phyloP scores from a whole-genome alignment of 2,329 filamentous ascomycete genomes.

The Colletotrichum sp. region DNA sequence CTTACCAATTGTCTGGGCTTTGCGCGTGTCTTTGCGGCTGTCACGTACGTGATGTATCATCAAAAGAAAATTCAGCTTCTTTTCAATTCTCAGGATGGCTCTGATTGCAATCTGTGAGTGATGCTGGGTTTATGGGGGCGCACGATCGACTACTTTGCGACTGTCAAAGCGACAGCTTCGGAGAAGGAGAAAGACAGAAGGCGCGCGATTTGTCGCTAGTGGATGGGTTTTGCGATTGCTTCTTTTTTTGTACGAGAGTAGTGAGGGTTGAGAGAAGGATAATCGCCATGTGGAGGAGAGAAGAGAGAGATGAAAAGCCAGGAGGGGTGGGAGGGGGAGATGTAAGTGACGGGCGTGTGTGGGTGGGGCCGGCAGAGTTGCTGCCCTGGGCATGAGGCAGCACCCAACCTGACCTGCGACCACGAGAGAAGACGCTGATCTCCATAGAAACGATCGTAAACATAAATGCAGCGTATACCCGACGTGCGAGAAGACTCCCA shows the following conservation, averaged over 20 bases:
- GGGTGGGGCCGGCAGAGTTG: neutral
- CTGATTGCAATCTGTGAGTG: neutral
- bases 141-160: accelerated
- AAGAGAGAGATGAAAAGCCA: neutral
- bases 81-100: accelerated
- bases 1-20: neutral
- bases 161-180: neutral
- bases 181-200: neutral
- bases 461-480: accelerated
- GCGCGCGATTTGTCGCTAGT: neutral
- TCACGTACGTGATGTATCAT: neutral
- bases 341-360: neutral
- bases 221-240: neutral
- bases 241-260: neutral
- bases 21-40: neutral
- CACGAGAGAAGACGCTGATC: neutral
- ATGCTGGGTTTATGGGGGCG: neutral
- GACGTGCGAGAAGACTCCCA: accelerated
- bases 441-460: neutral
- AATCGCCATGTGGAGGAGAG: neutral
- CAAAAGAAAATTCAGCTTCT: neutral
- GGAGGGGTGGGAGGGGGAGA: neutral
- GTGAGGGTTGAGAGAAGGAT: neutral
- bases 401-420: neutral
- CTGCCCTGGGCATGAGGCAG: neutral